Evolutionary conservation across 2,329 filamentous ascomycete species (phyloP).

Genomic region (Chrysoporthe deuterocubensis): DNA sequence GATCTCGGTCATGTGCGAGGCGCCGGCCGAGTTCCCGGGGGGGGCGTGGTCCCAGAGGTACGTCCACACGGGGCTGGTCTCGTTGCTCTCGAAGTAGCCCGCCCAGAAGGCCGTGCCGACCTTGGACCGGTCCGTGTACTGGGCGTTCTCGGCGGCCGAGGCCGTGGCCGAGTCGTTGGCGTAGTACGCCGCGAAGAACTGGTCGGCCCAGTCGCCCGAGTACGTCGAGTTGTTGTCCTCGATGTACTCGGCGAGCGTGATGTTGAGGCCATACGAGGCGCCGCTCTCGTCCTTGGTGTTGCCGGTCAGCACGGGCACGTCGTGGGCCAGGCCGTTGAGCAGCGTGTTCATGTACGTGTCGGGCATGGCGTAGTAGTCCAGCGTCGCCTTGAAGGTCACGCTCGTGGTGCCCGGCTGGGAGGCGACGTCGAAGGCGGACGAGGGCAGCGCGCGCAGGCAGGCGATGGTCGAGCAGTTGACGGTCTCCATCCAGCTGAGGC

Average conservation of each 20-base stretch:
- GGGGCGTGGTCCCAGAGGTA: constrained; percentile 36
- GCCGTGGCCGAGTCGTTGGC: constrained; percentile 31
- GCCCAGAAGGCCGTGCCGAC: constrained; percentile 36
- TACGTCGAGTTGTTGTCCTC: constrained; percentile 31
- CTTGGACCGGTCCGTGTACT: constrained; percentile 34
- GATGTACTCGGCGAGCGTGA: constrained; percentile 33
- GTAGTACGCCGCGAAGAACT: constrained; percentile 32
- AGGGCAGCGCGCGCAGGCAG: constrained; percentile 29
- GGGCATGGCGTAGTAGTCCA: constrained; percentile 33
- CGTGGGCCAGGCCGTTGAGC: constrained; percentile 32
- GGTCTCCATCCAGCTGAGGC: constrained; percentile 24
- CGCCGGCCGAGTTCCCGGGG: constrained; percentile 40
- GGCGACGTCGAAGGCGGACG: constrained; percentile 24
- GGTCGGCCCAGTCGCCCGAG: constrained; percentile 24
- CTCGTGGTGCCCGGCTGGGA: constrained; percentile 21
- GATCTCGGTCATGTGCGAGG: constrained; percentile 44
- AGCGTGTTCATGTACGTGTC: constrained; percentile 35
- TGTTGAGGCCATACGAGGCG: constrained; percentile 32
- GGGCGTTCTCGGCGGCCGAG: constrained; percentile 32
- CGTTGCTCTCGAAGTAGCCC: constrained; percentile 11
- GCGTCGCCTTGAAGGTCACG: constrained; percentile 21
- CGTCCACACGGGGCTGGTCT: neutral
- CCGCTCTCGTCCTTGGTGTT: constrained; percentile 38
- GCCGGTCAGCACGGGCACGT: constrained; percentile 38
- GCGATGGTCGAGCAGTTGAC: constrained; percentile 32